Conservation (phyloP, 2,329 filamentous ascomycete species). For the Dryadomyces quercus-mongolicae region DNA sequence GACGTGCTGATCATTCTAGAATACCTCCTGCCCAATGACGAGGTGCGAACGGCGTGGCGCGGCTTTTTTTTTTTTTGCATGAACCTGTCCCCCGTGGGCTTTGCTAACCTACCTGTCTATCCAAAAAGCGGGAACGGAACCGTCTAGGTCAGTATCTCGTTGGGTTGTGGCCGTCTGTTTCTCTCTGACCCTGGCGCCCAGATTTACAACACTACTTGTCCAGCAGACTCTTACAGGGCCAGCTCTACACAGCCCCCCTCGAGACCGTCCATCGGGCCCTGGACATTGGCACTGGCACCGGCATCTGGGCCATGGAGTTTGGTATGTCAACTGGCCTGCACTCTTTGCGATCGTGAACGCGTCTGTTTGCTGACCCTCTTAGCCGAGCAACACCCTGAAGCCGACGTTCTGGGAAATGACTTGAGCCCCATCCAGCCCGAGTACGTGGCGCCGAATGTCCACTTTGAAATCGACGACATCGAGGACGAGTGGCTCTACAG, state of each 20-base stretch:
- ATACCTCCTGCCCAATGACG: conserved; percentile 14
- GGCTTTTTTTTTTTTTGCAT: too few relatives aligned
- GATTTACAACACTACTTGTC: conserved; percentile 24
- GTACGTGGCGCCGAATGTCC: conserved; percentile 39
- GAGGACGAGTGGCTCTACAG: conserved; percentile 38
- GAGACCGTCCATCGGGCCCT: conserved; percentile 21
- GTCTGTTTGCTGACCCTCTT: neutral
- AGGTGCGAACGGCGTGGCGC: neutral
- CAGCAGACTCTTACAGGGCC: conserved; percentile 27
- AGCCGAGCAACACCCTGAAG: conserved; percentile 11
- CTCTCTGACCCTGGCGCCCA: neutral
- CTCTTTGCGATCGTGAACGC: too few relatives aligned
- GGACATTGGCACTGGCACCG: conserved; percentile 36
- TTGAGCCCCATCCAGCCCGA: conserved; percentile 54
- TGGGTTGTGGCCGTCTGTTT: neutral
- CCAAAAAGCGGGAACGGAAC: conserved; percentile 13
- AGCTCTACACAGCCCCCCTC: conserved; percentile 32
- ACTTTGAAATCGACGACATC: conserved; percentile 58
- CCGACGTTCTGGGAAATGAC: conserved; percentile 50
- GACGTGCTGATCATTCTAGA: conserved; percentile 2
- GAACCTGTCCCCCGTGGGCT: too few relatives aligned
- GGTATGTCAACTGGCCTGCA: too few relatives aligned
- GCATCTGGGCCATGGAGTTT: conserved; percentile 50
- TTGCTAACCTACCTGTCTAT: neutral
- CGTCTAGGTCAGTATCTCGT: conserved; percentile 11